phyloP scores from a whole-genome alignment of 2,329 filamentous ascomycete species.

The Trichoderma koningii region DNA sequence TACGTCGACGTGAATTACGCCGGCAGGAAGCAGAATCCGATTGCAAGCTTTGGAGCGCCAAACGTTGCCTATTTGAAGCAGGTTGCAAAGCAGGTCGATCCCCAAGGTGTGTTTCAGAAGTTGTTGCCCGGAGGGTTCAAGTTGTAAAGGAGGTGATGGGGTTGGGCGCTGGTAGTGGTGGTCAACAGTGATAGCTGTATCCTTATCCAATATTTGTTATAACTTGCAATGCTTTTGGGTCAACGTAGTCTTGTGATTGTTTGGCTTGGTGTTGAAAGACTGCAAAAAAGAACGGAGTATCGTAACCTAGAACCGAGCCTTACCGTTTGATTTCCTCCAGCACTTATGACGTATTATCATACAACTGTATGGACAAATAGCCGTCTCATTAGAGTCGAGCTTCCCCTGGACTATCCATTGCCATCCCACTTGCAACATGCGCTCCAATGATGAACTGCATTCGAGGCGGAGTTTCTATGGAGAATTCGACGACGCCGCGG shows the following conservation, averaged over 20 bases:
- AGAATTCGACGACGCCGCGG: slow-evolving; percentile 10
- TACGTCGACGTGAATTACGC: slow-evolving; percentile 25
- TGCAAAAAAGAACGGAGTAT: too few relatives aligned
- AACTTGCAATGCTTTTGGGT: too few relatives aligned
- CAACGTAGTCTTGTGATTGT: too few relatives aligned
- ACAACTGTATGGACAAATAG: too few relatives aligned
- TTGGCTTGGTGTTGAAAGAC: too few relatives aligned
- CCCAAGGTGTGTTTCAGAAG: slow-evolving; percentile 21
- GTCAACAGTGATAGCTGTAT: background rate
- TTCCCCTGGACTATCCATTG: background rate
- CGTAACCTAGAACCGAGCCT: too few relatives aligned
- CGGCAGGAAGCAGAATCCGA: background rate
- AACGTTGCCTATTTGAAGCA: background rate
- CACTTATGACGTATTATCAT: too few relatives aligned
- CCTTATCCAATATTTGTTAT: background rate
- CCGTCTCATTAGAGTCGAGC: too few relatives aligned
- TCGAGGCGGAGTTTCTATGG: slow-evolving; percentile 18
- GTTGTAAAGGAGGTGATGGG: background rate
- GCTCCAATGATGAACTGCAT: slow-evolving; percentile 23
- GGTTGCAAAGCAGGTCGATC: slow-evolving; percentile 21
- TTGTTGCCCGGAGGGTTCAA: slow-evolving; percentile 13
- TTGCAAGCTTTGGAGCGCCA: slow-evolving; percentile 13
- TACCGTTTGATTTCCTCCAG: too few relatives aligned
- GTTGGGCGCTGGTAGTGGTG: background rate
- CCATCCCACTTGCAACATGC: slow-evolving; percentile 3